Base-by-base conservation (phyloP, 352 stramenopile genomes). In the Phytophthora idaei region DNA sequence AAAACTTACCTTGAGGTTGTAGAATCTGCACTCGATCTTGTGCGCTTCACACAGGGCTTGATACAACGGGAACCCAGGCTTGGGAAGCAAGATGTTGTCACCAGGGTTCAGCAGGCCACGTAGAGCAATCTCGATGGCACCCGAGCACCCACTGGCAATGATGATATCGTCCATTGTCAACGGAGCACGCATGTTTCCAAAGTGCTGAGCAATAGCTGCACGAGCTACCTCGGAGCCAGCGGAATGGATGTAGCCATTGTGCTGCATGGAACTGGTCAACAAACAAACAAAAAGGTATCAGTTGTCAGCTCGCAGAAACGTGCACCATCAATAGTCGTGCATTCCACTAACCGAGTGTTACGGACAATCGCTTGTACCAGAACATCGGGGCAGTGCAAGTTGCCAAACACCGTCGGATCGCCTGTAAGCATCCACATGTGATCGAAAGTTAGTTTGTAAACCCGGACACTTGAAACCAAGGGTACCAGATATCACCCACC, bases 51-150 rank as follows among this genome's bases (percentile, higher is more conserved):
- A 95, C 60, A 99, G 95, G 11, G 98, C 94, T 75, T 98, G 85
- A 74, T 99, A 99, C 4, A 99, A 63, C 32, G 95, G 90, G 80
- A 99, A 99, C 7, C 90, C 94, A 6, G 97, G 97, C 58, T 93
- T 87, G 0, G 97, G 96, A 7, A 99, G 81, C 27, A 99, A 70
- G 10, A 99, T 84, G 62, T 97, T 97, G 62, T 97, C 89, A 31
- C 92, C 92, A 51, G 90, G 77, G 74, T 98, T 95, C 42, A 98
- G 32, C 4, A 99, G 64, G 17, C 89, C 92, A 21, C 82, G 93
- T 2, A 99, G 71, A 7, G 88, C 90, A 59, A 99, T 89, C 52
- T 99, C 95, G 31, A 99, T 82, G 3, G 95, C 95, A 31, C 95
- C 95, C 0, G 92, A 98, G 64, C 92, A 98, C 8, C 97, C 96